Base-by-base conservation (phyloP, 2,329 filamentous ascomycete genomes). In the Ophiostoma novo-ulmi region DNA sequence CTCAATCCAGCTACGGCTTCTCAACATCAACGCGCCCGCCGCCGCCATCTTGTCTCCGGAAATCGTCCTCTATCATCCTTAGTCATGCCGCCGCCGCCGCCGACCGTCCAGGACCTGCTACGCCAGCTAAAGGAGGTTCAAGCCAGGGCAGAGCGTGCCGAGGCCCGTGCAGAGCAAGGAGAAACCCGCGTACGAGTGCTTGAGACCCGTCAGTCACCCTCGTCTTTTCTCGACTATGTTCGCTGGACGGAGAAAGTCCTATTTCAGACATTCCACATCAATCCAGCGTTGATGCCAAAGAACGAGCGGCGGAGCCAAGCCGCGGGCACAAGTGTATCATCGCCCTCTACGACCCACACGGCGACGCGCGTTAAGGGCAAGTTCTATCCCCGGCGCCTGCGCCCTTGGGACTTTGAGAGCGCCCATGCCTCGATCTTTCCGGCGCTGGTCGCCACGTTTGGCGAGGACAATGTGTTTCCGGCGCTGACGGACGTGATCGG, bases 301-400 rank as follows among this genome's bases (percentile, higher is more conserved):
- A 58, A 20, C 52, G 52, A 58, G 52, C 52, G 52, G 52, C 20
- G 13, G 52, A 58, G 20, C 52, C 52, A 58, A 20, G 52, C 52
- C 52, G 52, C 52, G 52, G 26, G 58, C n/a, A 64, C 58, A 64
- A 26, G 58, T 66, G 52, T 20, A 58, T 58, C 52, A 5, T 58
- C 52, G 52, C 14, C 52, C 52, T 58, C 52, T 58, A 58, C 64
- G 64, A 7, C 64, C 36, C 38, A 22, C 36, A 44, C 39, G 39
- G 39, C 65, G 14, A 67, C 65, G 17, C 31, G 48, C 48, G 67
- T 61, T n/a, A 22, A 38, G 1, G 63, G 63, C 48, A 69, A 70
- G 20, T 69, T 63, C 35, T 71, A 69, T 35, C 70, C 70, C 1
- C 68, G 39, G 48, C 26, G 36, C 7, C 39, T 71, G 14, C 63